Conservation (phyloP, 805 yeast genomes). For the Wickerhamomyces rabaulensis region DNA sequence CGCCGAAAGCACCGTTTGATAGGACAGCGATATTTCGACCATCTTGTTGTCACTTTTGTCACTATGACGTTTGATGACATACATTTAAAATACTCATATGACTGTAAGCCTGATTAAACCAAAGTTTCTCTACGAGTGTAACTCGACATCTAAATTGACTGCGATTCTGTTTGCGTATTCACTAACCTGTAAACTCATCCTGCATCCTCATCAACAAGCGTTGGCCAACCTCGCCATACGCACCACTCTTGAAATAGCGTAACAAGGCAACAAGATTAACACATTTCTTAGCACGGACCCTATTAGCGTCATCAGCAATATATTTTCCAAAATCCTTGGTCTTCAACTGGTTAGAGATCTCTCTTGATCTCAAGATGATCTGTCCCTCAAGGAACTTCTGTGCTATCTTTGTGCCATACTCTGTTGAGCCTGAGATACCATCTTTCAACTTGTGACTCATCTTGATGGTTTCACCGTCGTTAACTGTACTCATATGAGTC, state of each 20-base stretch:
- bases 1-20: too few species aligned
- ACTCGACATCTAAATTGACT: too few species aligned
- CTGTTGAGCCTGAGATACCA: constrained; percentile 21
- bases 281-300: background rate
- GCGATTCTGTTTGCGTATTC: too few species aligned
- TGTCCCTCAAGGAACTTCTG: constrained; percentile 19
- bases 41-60: too few species aligned
- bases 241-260: background rate
- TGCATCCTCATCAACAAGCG: background rate
- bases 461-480: constrained; percentile 16
- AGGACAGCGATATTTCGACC: too few species aligned
- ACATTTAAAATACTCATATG: too few species aligned
- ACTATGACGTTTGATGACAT: too few species aligned
- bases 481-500: constrained; percentile 30
- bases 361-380: constrained; percentile 25
- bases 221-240: background rate
- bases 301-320: background rate
- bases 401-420: constrained; percentile 29
- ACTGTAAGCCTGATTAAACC: too few species aligned
- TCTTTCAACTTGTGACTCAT: constrained; percentile 28
- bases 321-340: background rate
- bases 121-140: too few species aligned
- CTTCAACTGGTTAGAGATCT: constrained; percentile 28
- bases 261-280: background rate
- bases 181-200: background rate